Percentiles rank a stretch among this genome's conserved stretches.
Evolutionary conservation across 441 rosid species (phyloP).

Genomic region (Pelargonium citronellum): DNA sequence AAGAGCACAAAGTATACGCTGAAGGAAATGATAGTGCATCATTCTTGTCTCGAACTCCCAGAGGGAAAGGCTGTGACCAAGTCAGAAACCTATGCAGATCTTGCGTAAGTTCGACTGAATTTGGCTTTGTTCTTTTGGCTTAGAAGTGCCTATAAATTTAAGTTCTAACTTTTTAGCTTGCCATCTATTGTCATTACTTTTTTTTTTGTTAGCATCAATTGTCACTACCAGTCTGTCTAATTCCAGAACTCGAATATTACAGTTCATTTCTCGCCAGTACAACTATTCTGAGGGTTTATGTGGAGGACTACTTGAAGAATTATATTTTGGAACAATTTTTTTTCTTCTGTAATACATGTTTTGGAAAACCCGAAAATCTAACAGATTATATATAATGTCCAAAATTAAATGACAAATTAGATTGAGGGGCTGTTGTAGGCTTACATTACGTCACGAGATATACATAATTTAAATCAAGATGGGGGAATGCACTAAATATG

Average conservation of each 20-base stretch:
- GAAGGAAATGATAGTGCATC: constrained; percentile 70
- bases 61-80: constrained; percentile 75
- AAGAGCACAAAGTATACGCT: constrained; percentile 82
- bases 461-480: background rate
- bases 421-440: background rate
- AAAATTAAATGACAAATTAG: background rate
- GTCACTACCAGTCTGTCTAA: no score
- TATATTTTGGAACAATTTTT: no score
- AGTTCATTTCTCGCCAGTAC: no score
- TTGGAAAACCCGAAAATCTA: no score
- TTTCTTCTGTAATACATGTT: no score
- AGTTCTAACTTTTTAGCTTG: background rate
- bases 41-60: constrained; percentile 67
- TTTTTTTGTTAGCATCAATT: background rate
- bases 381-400: background rate
- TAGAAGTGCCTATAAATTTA: background rate
- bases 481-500: background rate
- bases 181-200: background rate
- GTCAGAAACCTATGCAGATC: constrained; percentile 59
- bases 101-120: constrained; percentile 42
- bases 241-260: no score
- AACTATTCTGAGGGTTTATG: no score
- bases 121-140: background rate
- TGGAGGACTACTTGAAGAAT: no score
- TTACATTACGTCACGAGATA: background rate